phyloP scores from a whole-genome alignment of 1,284 basidiomycete species.

The Grifola frondosa region DNA sequence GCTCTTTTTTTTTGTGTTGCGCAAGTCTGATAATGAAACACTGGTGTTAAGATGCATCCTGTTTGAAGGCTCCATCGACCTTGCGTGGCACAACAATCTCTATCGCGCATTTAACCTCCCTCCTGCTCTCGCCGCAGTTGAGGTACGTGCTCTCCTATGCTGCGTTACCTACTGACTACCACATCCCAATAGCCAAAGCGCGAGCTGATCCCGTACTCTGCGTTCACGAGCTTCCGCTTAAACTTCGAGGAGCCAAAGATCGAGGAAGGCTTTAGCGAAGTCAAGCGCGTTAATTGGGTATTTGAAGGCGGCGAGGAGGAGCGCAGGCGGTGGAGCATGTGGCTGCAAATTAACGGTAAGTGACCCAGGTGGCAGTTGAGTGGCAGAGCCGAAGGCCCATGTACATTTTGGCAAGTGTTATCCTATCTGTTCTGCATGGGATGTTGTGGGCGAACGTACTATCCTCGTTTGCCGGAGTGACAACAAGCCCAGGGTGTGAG shows the following conservation, averaged over 20 bases:
- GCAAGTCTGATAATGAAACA: no score
- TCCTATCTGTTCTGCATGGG: no score
- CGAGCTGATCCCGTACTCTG: conserved; percentile 61
- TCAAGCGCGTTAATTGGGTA: conserved; percentile 76
- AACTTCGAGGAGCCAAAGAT: conserved; percentile 65
- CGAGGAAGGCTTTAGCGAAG: conserved; percentile 75
- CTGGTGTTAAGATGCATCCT: conserved; percentile 59
- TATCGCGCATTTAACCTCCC: conserved; percentile 73
- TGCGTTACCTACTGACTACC: not conserved
- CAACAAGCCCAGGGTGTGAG: no score
- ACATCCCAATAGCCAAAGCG: conserved; percentile 42
- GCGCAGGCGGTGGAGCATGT: conserved; percentile 71
- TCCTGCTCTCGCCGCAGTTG: conserved; percentile 35
- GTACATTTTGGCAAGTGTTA: no score
- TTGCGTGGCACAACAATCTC: conserved; percentile 89
- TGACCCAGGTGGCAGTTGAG: no score
- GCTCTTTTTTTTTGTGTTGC: no score
- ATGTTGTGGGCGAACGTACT: no score
- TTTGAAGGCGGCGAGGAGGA: conserved; percentile 78
- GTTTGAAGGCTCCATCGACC: conserved; percentile 70
- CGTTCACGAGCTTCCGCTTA: conserved; percentile 59
- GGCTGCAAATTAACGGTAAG: conserved; percentile 71
- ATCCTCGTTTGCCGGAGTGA: no score
- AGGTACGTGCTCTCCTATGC: conserved; percentile 17
- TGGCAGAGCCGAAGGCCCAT: no score